Conservation (phyloP, 768 basidiomycete genomes). For the Suillus variegatus region DNA sequence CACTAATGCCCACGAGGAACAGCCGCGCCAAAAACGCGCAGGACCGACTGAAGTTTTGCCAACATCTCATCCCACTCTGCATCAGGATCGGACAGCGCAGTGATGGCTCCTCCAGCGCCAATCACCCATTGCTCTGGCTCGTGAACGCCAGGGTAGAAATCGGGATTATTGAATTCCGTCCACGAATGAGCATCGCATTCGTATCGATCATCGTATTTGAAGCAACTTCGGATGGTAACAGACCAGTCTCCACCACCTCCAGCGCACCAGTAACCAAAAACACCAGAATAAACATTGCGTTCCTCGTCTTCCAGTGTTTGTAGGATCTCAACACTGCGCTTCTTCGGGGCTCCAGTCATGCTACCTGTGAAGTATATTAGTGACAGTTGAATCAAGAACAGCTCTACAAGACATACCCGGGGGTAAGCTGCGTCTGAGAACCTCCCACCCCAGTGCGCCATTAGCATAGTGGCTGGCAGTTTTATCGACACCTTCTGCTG, state of each 20-base stretch:
- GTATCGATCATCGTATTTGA: slow-evolving; percentile 58
- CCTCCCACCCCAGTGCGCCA: slow-evolving; percentile 71
- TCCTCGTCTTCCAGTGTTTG: slow-evolving; percentile 72
- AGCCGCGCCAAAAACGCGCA: slow-evolving; percentile 57
- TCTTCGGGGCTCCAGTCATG: slow-evolving; percentile 98
- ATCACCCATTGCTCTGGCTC: slow-evolving; percentile 66
- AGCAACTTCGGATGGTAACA: slow-evolving; percentile 91
- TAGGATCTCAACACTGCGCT: slow-evolving; percentile 89
- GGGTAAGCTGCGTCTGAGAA: slow-evolving; percentile 76
- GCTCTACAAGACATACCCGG: slow-evolving; percentile 58
- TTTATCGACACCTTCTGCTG: slow-evolving; percentile 37
- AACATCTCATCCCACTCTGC: slow-evolving; percentile 95
- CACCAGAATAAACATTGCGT: slow-evolving; percentile 87
- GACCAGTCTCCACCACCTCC: slow-evolving; percentile 91
- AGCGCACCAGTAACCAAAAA: slow-evolving; percentile 90
- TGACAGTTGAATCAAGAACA: neutral
- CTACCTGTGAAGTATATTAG: slow-evolving; percentile 55
- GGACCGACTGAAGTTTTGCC: slow-evolving; percentile 80
- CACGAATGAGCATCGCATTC: slow-evolving; percentile 14
- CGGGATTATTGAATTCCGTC: slow-evolving; percentile 12
- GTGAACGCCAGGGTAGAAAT: slow-evolving; percentile 1
- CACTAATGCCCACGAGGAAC: slow-evolving; percentile 24
- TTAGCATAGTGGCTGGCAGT: slow-evolving; percentile 37
- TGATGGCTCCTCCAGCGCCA: slow-evolving; percentile 96
- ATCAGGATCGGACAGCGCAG: slow-evolving; percentile 82